These are phyloP conservation scores for Colletotrichum magnum DNA, from an alignment of 2,329 filamentous ascomycete species.

Conservation along the genomic window DNA sequence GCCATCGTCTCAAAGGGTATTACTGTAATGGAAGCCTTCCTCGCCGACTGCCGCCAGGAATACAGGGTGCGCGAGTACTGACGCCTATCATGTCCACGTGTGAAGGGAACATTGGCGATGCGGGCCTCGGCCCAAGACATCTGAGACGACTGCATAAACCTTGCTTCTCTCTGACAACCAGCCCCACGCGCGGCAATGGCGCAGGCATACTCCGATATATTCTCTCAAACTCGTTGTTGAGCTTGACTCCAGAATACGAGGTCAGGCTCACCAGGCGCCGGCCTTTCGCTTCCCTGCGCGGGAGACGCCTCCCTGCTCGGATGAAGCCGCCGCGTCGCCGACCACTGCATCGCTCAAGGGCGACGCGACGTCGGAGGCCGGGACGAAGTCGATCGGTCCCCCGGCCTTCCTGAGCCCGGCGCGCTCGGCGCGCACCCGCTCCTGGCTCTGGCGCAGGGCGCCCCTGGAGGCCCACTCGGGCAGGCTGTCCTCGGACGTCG, in stretches of 20 bases:
- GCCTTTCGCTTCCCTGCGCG: constrained; percentile 52
- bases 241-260: background rate
- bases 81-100: constrained; percentile 19
- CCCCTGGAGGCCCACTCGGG: constrained; percentile 68
- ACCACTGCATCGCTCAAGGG: constrained; percentile 12
- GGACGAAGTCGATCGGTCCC: constrained; percentile 65
- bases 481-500: constrained; percentile 57
- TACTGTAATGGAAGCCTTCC: background rate
- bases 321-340: constrained; percentile 33
- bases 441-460: constrained; percentile 64
- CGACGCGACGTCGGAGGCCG: constrained; percentile 38
- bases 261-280: constrained; percentile 37
- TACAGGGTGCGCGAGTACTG: background rate
- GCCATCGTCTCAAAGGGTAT: constrained; percentile 15
- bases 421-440: constrained; percentile 59
- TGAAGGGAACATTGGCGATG: constrained; percentile 3
- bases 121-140: constrained; percentile 28
- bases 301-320: constrained; percentile 44
- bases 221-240: background rate
- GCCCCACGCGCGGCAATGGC: constrained; percentile 16
- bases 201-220: constrained; percentile 1
- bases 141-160: constrained; percentile 30
- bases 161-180: constrained; percentile 4
- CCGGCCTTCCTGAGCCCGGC: constrained; percentile 60
- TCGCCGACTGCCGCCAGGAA: background rate